A percentile compares a stretch with the other conserved stretches of the same genome.
These are phyloP conservation scores for Coemansia pectinata DNA, from an alignment of 192 early-diverging fungal species.

Conservation along the genomic window DNA sequence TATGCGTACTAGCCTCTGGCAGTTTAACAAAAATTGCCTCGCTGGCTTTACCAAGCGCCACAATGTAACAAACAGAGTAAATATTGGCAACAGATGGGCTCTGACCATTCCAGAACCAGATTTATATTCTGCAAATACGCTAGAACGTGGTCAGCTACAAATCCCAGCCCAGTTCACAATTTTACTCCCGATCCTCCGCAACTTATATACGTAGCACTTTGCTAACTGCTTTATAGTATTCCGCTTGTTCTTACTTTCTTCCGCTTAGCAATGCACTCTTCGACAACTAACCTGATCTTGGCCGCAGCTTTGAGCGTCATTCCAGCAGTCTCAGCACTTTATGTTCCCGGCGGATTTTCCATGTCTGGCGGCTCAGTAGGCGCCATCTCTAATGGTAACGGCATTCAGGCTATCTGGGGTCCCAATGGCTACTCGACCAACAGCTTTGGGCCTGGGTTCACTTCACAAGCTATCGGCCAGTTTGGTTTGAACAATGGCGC, in stretches of 20 bases:
- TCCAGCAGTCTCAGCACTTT: slow-evolving; percentile 1
- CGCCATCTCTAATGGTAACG: slow-evolving; percentile 31
- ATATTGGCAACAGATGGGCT: neutral
- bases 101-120: neutral
- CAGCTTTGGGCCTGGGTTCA: slow-evolving; percentile 45
- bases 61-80: neutral
- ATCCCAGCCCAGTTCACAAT: neutral
- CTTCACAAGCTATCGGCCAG: slow-evolving; percentile 39
- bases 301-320: neutral
- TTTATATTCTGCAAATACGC: neutral
- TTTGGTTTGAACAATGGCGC: slow-evolving; percentile 39
- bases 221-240: neutral
- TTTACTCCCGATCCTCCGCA: neutral
- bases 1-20: neutral
- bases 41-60: neutral
- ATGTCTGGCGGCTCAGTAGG: slow-evolving; percentile 20
- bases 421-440: slow-evolving; percentile 39
- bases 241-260: neutral
- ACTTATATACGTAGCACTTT: neutral
- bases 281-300: neutral
- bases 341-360: slow-evolving; percentile 15
- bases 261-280: neutral
- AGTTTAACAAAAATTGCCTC: neutral
- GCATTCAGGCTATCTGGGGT: slow-evolving; percentile 42
- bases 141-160: neutral